phyloP scores from a whole-genome alignment of 192 early-diverging fungal species.

The Rhizoclosmatium globosum region DNA sequence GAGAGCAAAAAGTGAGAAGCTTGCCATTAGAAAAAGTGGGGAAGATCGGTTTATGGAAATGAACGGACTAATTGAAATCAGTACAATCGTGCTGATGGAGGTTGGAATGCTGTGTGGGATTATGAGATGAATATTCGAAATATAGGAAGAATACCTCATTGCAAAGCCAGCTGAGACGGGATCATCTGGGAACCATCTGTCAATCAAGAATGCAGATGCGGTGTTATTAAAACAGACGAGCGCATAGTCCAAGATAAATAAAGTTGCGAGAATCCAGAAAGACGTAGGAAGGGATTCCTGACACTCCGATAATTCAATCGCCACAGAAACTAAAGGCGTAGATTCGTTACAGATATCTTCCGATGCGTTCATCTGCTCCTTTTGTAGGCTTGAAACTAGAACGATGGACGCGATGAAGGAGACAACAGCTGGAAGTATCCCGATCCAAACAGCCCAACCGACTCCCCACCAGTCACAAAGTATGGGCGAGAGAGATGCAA shows the following conservation, averaged over 20 bases:
- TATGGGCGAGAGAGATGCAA: conserved; percentile 53
- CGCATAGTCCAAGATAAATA: conserved; percentile 58
- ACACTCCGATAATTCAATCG: conserved; percentile 15
- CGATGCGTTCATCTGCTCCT: too few species aligned
- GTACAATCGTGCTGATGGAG: neutral
- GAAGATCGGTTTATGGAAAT: neutral
- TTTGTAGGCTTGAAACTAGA: too few species aligned
- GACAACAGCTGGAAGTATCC: too few species aligned
- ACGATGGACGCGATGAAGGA: too few species aligned
- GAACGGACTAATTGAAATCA: neutral
- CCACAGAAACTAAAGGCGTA: conserved; percentile 57
- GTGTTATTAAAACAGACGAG: conserved; percentile 61
- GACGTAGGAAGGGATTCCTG: conserved; percentile 25
- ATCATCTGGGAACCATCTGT: conserved; percentile 63
- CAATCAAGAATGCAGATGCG: conserved; percentile 60
- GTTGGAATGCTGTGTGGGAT: conserved; percentile 22
- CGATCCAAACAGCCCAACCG: conserved; percentile 46
- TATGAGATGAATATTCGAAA: neutral
- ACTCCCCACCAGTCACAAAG: conserved; percentile 32
- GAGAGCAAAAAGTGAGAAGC: conserved; percentile 55
- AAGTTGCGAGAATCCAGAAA: conserved; percentile 59
- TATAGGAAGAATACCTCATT: conserved; percentile 36
- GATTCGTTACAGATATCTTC: neutral
- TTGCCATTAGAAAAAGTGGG: conserved; percentile 51
- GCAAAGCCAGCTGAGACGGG: conserved; percentile 54